phyloP scores from a whole-genome alignment of 768 basidiomycete genomes.

The Macrocybe gigantea region DNA sequence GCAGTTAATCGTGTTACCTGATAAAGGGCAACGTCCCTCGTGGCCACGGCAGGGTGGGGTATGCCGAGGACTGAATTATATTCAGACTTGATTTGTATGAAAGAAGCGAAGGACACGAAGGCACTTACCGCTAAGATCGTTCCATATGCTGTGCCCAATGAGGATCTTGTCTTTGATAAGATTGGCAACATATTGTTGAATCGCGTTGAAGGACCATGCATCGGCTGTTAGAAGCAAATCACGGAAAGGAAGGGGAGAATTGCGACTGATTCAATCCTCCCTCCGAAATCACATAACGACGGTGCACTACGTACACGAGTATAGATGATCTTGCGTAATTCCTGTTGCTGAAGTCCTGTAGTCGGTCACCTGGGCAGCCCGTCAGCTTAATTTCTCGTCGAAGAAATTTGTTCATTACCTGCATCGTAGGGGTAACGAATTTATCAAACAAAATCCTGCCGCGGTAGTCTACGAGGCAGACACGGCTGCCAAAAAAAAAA shows the following conservation, averaged over 20 bases:
- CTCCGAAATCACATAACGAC: background rate
- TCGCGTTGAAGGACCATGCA: slow-evolving; percentile 49
- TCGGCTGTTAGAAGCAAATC: slow-evolving; percentile 28
- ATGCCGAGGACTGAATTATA: slow-evolving; percentile 61
- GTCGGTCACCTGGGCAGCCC: slow-evolving; percentile 51
- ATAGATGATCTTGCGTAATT: slow-evolving; percentile 34
- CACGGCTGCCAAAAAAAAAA: slow-evolving; percentile 23
- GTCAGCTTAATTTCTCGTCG: background rate
- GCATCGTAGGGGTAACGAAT: slow-evolving; percentile 60
- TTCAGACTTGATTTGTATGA: slow-evolving; percentile 3
- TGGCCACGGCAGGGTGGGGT: slow-evolving; percentile 71
- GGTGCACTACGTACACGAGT: slow-evolving; percentile 25
- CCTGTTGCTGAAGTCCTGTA: slow-evolving; percentile 65
- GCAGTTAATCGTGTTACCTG: slow-evolving; percentile 25
- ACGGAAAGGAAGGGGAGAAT: background rate
- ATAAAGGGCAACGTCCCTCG: slow-evolving; percentile 78
- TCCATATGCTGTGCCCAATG: slow-evolving; percentile 76
- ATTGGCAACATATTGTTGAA: slow-evolving; percentile 62
- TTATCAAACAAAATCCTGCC: slow-evolving; percentile 58
- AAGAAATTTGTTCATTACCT: slow-evolving; percentile 19
- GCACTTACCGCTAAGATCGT: slow-evolving; percentile 65
- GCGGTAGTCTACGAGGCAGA: slow-evolving; percentile 48
- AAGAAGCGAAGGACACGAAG: slow-evolving; percentile 7
- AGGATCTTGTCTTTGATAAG: slow-evolving; percentile 66
- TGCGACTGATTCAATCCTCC: too few species aligned